Percentiles rank a stretch among this genome's conserved stretches.
Conservation (phyloP, 805 yeast genomes). For the Saturnispora sekii region DNA sequence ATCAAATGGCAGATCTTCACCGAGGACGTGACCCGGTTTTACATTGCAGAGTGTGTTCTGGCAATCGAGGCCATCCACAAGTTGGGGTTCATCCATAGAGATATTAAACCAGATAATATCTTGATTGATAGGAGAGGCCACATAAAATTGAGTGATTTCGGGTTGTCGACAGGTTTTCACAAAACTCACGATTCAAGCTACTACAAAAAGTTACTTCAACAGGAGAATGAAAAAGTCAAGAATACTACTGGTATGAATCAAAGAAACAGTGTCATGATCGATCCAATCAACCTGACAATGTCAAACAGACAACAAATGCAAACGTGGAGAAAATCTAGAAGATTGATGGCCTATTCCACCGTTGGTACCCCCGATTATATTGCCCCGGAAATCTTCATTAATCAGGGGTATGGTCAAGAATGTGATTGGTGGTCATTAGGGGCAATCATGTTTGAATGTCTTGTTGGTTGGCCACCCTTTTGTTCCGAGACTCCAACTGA, state of each 20-base stretch:
- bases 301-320: conserved; percentile 91
- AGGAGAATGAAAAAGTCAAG: conserved; percentile 28
- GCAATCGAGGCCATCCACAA: conserved; percentile 93
- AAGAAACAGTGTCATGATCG: conserved; percentile 80
- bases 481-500: conserved; percentile 93
- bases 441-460: conserved; percentile 92
- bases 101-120: conserved; percentile 93
- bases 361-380: conserved; percentile 96
- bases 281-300: conserved; percentile 91
- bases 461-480: conserved; percentile 96
- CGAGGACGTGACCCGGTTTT: conserved; percentile 86
- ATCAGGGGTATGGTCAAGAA: conserved; percentile 93
- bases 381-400: conserved; percentile 88
- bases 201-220: conserved; percentile 71
- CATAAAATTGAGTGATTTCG: conserved; percentile 61
- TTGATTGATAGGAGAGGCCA: conserved; percentile 58
- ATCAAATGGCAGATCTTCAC: conserved; percentile 91
- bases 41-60: conserved; percentile 92
- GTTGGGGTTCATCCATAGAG: conserved; percentile 91
- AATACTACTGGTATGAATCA: conserved; percentile 17
- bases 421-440: conserved; percentile 99
- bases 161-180: conserved; percentile 83
- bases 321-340: conserved; percentile 88
- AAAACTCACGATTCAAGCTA: conserved; percentile 87
- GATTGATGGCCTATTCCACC: conserved; percentile 91